Evolutionary conservation across 108 stramenopile species (phyloP), one percentile per base, ranked within the genome.

Genomic region (Hondaea fermentalgiana): DNA sequence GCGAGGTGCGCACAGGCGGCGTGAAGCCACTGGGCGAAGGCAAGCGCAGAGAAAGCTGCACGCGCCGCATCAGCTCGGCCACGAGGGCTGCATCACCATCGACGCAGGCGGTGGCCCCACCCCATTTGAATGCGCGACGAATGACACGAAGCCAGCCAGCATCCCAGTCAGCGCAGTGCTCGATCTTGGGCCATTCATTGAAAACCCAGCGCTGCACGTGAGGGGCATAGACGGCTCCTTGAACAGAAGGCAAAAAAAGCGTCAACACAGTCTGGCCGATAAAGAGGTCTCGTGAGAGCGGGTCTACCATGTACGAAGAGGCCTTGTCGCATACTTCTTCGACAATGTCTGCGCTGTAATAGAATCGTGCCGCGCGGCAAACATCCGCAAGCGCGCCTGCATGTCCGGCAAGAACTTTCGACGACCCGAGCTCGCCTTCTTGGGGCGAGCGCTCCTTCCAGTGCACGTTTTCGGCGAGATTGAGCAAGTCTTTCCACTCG

Each of bases 91-190:
- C 8, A 69, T 69, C 64, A 8, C 42, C 64, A 23, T 17, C 42
- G 21, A 69, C 64, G 25, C 17, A 16, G 64, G 5, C 64, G 8
- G 35, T 28, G 42, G 64, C 64, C 43, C 76, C 76, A 3, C 76
- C 76, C 76, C 76, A 83, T 45, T 83, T 83, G 49, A 83, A 45
- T 12, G 76, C 76, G 51, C 76, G 76, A 17, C 76, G 76, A 10
- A 83, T 45, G 3, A 83, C 3, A 23, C 51, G 76, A 45, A 83
- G 76, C 76, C 76, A 83, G 49, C 49, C 76, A 16, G 76, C 51
- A 45, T 83, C 76, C 76, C 76, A 83, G 49, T 83, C 76, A 25
- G 76, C 76, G 51, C 76, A 83, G 23, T 53, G 45, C 76, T 83
- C 76, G 25, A 83, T 53, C 51, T 83, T 83, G 3, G 45, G 49